Evolutionary conservation across 2,329 filamentous ascomycete genomes (phyloP), one percentile per base, ranked within the genome.

Genomic region (Sporothrix inflata): DNA sequence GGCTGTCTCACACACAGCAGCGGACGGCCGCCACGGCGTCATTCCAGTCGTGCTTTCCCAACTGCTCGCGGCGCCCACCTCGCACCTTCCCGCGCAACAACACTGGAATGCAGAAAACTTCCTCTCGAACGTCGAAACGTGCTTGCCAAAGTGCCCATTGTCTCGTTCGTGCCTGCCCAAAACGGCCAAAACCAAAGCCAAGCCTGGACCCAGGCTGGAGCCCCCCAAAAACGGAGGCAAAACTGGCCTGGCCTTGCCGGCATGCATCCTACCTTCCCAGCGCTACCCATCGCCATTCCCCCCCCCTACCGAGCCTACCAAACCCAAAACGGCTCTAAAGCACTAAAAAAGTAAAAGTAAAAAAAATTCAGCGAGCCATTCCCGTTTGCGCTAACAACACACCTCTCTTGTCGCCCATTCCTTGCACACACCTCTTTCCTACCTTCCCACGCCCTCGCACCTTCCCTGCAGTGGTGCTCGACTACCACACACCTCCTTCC

Each of bases 341-440:
- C 24, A 53, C 51, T 53, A 51, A 45, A 47, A 57, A 55, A 21
- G n/a, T n/a, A 14, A 57, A 63, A 51, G 27, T 45, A 34, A 70
- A 63, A 65, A 65, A 71, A 71, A 49, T 34, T n/a, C 42, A 34
- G n/a, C 45, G 40, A 49, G 27, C 60, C 70, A 16, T 63, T 61
- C 61, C 72, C 74, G 42, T 72, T 65, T 63, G 30, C 69, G 71
- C 74, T 75, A 75, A 72, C 40, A 49, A 34, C 74, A 75, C 74
- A 71, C 74, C 67, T 70, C 40, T 57, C 27, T 6, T 34, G 53
- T 27, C 68, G 27, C n/a, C 19, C 55, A 61, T 30, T 30, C 16
- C 55, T 61, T 51, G 42, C 71, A 72, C 71, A 72, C 71, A 70
- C 71, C 72, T 51, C 68, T 53, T 24, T 27, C 55, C 55, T 30